Percentiles rank a stretch among this genome's conserved stretches.
phyloP scores from a whole-genome alignment of 2,329 filamentous ascomycete species.

The Thielaviopsis euricoi region DNA sequence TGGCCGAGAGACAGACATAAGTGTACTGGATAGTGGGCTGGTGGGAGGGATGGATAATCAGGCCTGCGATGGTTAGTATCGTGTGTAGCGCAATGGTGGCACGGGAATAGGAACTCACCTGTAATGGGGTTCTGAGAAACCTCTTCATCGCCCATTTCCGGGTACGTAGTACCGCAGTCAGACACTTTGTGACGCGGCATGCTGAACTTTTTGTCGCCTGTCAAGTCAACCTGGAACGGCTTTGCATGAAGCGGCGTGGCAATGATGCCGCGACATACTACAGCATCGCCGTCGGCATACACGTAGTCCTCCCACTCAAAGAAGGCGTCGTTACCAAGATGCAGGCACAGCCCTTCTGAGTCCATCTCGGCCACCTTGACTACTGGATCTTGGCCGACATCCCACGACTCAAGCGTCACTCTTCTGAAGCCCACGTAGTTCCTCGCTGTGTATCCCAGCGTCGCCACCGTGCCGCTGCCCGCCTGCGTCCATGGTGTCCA shows the following conservation, averaged over 20 bases:
- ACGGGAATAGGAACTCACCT: slow-evolving; percentile 19
- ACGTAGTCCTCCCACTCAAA: slow-evolving; percentile 38
- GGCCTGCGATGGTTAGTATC: slow-evolving; percentile 19
- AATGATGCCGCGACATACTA: slow-evolving; percentile 35
- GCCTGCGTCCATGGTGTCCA: slow-evolving; percentile 36
- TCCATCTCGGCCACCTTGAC: slow-evolving; percentile 27
- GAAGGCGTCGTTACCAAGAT: slow-evolving; percentile 35
- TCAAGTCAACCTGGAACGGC: slow-evolving; percentile 33
- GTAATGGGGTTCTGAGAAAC: slow-evolving; percentile 27
- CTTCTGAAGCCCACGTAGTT: slow-evolving; percentile 40
- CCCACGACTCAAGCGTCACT: slow-evolving; percentile 26
- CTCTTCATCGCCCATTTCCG: slow-evolving; percentile 16
- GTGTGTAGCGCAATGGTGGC: slow-evolving; percentile 12
- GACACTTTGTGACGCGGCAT: slow-evolving; percentile 22
- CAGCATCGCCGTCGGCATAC: slow-evolving; percentile 22
- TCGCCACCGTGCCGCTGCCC: slow-evolving; percentile 18
- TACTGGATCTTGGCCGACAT: slow-evolving; percentile 20
- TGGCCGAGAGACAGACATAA: slow-evolving; percentile 35
- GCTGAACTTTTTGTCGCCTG: slow-evolving; percentile 14
- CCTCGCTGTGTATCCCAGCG: slow-evolving; percentile 32
- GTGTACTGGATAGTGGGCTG: slow-evolving; percentile 30
- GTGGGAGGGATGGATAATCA: slow-evolving; percentile 26
- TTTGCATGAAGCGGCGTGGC: slow-evolving; percentile 33
- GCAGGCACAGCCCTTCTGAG: slow-evolving; percentile 30
- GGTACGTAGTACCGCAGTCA: slow-evolving; percentile 31